phyloP scores from a whole-genome alignment of 768 basidiomycete genomes.

The Naganishia randhawae region DNA sequence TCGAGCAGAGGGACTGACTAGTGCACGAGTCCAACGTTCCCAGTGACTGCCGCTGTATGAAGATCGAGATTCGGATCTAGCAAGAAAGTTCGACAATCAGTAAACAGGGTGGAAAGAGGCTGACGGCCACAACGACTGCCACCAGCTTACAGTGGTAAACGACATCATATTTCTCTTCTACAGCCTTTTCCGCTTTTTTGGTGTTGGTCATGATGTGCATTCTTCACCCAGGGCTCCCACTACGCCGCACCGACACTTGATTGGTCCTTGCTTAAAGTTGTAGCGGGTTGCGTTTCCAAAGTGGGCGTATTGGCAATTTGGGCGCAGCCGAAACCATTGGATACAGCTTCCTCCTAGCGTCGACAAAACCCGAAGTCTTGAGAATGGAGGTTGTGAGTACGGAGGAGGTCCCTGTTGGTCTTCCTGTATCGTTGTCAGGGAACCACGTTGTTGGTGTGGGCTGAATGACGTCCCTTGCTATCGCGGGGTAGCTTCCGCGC shows the following conservation, averaged over 20 bases:
- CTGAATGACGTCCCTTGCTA: background rate
- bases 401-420: background rate
- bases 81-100: background rate
- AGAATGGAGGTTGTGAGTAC: background rate
- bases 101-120: background rate
- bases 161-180: slow-evolving; percentile 48
- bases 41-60: slow-evolving; percentile 56
- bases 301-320: background rate
- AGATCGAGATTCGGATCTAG: slow-evolving; percentile 53
- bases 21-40: slow-evolving; percentile 64
- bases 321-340: background rate
- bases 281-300: background rate
- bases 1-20: slow-evolving; percentile 23
- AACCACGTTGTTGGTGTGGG: background rate
- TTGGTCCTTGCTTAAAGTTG: background rate
- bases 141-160: slow-evolving; percentile 46
- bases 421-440: background rate
- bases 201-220: slow-evolving; percentile 5
- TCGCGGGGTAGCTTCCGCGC: background rate
- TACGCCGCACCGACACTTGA: background rate
- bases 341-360: background rate
- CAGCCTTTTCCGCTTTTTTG: slow-evolving; percentile 31
- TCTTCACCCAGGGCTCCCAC: background rate
- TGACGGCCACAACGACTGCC: background rate
- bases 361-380: background rate